Evolutionary conservation across 2,329 filamentous ascomycete genomes (phyloP).

Genomic region (Curvularia sp.): DNA sequence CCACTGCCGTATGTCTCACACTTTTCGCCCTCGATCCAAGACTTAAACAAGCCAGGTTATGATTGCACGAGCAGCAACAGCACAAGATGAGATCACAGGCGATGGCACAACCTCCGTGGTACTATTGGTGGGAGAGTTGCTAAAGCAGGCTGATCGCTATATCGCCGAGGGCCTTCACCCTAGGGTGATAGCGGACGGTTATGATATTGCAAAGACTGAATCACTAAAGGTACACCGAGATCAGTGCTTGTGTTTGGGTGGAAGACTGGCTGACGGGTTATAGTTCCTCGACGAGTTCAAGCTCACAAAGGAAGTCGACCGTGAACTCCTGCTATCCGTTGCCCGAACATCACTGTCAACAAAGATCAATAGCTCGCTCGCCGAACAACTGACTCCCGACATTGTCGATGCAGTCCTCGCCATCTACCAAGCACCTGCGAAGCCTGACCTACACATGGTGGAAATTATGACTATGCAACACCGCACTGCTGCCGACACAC

Average conservation of each 20-base stretch:
- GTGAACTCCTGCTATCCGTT: slow-evolving; percentile 91
- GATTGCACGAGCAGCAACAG: slow-evolving; percentile 84
- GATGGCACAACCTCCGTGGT: slow-evolving; percentile 98
- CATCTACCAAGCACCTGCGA: slow-evolving; percentile 86
- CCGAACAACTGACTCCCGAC: slow-evolving; percentile 88
- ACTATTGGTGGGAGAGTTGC: slow-evolving; percentile 89
- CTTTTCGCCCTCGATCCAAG: not conserved
- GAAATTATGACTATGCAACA: slow-evolving; percentile 99
- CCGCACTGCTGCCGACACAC: slow-evolving; percentile 92
- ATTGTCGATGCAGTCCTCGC: slow-evolving; percentile 96
- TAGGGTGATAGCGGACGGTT: slow-evolving; percentile 94
- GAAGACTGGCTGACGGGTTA: slow-evolving; percentile 14
- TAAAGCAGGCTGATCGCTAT: slow-evolving; percentile 97
- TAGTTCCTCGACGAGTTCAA: slow-evolving; percentile 96
- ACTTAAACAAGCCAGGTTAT: slow-evolving; percentile 59
- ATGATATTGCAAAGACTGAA: slow-evolving; percentile 94
- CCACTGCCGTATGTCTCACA: slow-evolving; percentile 74
- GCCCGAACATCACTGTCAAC: slow-evolving; percentile 94
- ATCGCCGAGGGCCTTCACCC: slow-evolving; percentile 97
- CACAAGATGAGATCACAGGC: slow-evolving; percentile 97
- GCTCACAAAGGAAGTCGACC: slow-evolving; percentile 83
- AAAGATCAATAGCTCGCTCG: slow-evolving; percentile 88
- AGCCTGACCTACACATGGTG: slow-evolving; percentile 98
- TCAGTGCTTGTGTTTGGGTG: not conserved
- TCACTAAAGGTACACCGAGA: slow-evolving; percentile 72